These are phyloP conservation scores for Lagenidium giganteum DNA, from an alignment of 352 stramenopile species.

Conservation along the genomic window DNA sequence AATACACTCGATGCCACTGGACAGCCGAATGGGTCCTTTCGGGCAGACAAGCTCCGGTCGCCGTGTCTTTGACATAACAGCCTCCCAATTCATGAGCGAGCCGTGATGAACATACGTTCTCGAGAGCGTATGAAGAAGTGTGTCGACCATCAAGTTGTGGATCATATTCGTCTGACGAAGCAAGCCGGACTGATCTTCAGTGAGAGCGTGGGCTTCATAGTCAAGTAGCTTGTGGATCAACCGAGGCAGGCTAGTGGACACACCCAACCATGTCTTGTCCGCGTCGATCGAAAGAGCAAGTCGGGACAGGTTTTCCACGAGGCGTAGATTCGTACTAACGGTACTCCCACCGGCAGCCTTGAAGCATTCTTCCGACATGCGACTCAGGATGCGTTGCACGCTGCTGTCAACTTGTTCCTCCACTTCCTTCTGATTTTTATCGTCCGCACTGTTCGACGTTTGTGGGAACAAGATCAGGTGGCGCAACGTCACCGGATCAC, in stretches of 20 bases:
- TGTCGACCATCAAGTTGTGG: slow-evolving; percentile 69
- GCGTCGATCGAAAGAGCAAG: slow-evolving; percentile 45
- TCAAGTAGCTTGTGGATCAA: slow-evolving; percentile 22
- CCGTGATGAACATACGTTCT: slow-evolving; percentile 39
- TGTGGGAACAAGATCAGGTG: slow-evolving; percentile 52
- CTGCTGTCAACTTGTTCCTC: slow-evolving; percentile 25
- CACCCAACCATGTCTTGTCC: slow-evolving; percentile 6
- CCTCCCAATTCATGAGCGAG: slow-evolving; percentile 38
- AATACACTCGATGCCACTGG: slow-evolving; percentile 62
- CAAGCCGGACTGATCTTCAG: slow-evolving; percentile 15
- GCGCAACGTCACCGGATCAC: slow-evolving; percentile 56
- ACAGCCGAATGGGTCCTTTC: slow-evolving; percentile 71
- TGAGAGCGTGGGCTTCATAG: slow-evolving; percentile 16
- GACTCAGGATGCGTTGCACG: slow-evolving; percentile 63
- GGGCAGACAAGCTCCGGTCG: slow-evolving; percentile 45
- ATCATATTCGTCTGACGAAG: slow-evolving; percentile 31
- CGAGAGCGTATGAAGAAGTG: slow-evolving; percentile 76
- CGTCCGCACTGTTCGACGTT: background rate
- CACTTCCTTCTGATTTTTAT: slow-evolving; percentile 1
- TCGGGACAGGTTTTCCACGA: slow-evolving; percentile 45
- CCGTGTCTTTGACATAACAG: slow-evolving; percentile 23
- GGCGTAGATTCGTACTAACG: slow-evolving; percentile 40
- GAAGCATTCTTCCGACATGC: slow-evolving; percentile 42
- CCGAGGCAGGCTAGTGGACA: slow-evolving; percentile 2
- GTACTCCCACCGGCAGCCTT: slow-evolving; percentile 28